Percentiles rank a stretch among this genome's conserved stretches.
Conservation (phyloP, 345 rosid species). For the Camelina hispida region DNA sequence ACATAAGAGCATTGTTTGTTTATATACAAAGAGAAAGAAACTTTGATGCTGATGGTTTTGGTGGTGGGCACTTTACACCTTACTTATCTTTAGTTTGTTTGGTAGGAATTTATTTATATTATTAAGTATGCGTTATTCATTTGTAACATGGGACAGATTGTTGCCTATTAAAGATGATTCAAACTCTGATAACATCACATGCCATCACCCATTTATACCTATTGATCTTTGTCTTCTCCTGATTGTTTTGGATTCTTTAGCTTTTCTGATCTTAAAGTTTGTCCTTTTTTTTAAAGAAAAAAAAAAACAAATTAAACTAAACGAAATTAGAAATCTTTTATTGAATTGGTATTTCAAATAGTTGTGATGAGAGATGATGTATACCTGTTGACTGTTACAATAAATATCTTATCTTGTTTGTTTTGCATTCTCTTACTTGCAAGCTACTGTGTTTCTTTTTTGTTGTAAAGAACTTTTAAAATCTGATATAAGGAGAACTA, state of each 20-base stretch:
- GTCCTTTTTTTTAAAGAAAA: slow-evolving; percentile 8
- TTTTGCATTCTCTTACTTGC: slow-evolving; percentile 41
- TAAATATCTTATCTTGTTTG: slow-evolving; percentile 39
- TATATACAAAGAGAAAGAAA: slow-evolving; percentile 27
- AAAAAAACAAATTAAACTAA: neutral
- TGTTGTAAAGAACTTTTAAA: neutral
- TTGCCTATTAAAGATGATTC: slow-evolving; percentile 24
- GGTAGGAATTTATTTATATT: slow-evolving; percentile 25
- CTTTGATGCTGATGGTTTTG: slow-evolving; percentile 35
- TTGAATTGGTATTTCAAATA: slow-evolving; percentile 30
- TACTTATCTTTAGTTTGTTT: slow-evolving; percentile 34
- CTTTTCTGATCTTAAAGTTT: slow-evolving; percentile 21
- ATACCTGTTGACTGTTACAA: slow-evolving; percentile 34
- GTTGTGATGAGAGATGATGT: slow-evolving; percentile 28
- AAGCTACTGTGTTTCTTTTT: slow-evolving; percentile 42
- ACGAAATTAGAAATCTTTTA: slow-evolving; percentile 17
- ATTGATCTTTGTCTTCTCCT: slow-evolving; percentile 44
- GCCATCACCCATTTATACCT: slow-evolving; percentile 25
- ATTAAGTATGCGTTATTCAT: slow-evolving; percentile 31
- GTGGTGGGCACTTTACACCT: slow-evolving; percentile 42
- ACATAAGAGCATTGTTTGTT: slow-evolving; percentile 16
- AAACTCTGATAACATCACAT: slow-evolving; percentile 38
- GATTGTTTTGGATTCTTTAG: slow-evolving; percentile 38
- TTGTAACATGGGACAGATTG: slow-evolving; percentile 31
- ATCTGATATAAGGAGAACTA: slow-evolving; percentile 14